Percentiles rank a stretch among this genome's conserved stretches.
phyloP scores from a whole-genome alignment of 306 rosid genomes.

The Cicer judaicum region DNA sequence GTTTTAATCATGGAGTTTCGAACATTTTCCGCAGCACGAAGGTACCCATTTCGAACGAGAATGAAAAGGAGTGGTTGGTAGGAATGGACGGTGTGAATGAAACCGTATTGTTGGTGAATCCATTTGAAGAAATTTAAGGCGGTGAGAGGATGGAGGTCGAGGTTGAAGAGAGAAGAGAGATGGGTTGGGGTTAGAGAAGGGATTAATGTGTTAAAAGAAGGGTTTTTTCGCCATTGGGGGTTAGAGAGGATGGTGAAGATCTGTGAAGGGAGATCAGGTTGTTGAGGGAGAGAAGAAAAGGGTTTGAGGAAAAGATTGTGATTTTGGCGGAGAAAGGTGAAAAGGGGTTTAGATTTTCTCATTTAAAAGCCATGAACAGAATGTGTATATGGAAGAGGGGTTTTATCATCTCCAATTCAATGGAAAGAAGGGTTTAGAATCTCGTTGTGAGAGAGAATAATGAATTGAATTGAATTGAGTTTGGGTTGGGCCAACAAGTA shows the following conservation, averaged over 20 bases:
- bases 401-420: background rate
- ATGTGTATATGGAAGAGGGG: background rate
- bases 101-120: constrained; percentile 56
- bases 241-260: constrained; percentile 60
- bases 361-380: constrained; percentile 48
- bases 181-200: constrained; percentile 63
- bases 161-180: constrained; percentile 61
- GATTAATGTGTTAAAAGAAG: constrained; percentile 53
- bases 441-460: background rate
- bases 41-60: constrained; percentile 60
- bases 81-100: constrained; percentile 58
- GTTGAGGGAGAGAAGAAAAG: constrained; percentile 51
- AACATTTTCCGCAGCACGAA: constrained; percentile 64
- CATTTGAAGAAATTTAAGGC: constrained; percentile 76
- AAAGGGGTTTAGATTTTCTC: constrained; percentile 51
- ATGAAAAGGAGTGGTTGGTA: constrained; percentile 58
- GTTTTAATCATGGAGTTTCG: constrained; percentile 69
- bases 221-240: constrained; percentile 70
- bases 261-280: constrained; percentile 54
- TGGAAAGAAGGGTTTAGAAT: background rate
- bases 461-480: background rate
- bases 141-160: constrained; percentile 61
- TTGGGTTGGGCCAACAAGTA: background rate
- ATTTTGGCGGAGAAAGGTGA: constrained; percentile 41
- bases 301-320: constrained; percentile 38